These are phyloP conservation scores for Arachnopeziza araneosa DNA, from an alignment of 2,329 filamentous ascomycete species.

Conservation along the genomic window DNA sequence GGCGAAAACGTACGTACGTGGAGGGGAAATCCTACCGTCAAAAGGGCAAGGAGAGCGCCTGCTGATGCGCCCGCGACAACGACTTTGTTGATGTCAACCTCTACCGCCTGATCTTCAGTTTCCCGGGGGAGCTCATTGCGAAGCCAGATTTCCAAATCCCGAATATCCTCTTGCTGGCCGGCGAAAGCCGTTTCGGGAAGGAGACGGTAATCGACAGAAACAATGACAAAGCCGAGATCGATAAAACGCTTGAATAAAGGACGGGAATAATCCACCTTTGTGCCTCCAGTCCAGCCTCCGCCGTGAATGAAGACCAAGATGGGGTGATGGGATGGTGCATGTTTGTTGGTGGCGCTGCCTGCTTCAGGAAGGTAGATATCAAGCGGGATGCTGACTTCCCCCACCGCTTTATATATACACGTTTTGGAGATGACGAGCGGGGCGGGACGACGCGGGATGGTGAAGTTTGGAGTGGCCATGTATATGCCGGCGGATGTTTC, in stretches of 20 bases:
- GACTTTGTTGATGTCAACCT: conserved; percentile 5
- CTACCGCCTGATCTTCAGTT: not conserved
- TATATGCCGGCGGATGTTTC: not conserved
- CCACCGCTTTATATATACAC: conserved; percentile 14
- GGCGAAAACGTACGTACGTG: not conserved
- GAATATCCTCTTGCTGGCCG: conserved; percentile 13
- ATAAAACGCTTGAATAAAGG: conserved; percentile 16
- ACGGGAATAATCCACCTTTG: conserved; percentile 13
- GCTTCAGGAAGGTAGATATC: conserved; percentile 11
- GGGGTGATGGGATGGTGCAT: conserved; percentile 1
- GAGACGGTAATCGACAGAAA: conserved; percentile 18
- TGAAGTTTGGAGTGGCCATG: not conserved
- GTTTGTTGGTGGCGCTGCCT: not conserved
- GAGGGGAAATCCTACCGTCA: conserved; percentile 10
- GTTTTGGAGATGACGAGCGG: conserved; percentile 11
- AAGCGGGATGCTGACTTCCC: conserved; percentile 6
- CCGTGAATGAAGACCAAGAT: conserved; percentile 18
- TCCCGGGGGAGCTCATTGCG: conserved; percentile 7
- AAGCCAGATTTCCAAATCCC: conserved; percentile 18
- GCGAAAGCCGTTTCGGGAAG: conserved; percentile 14
- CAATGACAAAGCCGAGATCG: conserved; percentile 12
- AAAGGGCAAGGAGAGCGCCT: conserved; percentile 14
- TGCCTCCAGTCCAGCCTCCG: conserved; percentile 17
- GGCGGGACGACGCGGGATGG: conserved; percentile 5
- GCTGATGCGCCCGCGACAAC: conserved; percentile 15